A percentile compares a stretch with the other conserved stretches of the same genome.
Conservation (phyloP, 2,329 filamentous ascomycete species). For the Phialocephala subalpina region DNA sequence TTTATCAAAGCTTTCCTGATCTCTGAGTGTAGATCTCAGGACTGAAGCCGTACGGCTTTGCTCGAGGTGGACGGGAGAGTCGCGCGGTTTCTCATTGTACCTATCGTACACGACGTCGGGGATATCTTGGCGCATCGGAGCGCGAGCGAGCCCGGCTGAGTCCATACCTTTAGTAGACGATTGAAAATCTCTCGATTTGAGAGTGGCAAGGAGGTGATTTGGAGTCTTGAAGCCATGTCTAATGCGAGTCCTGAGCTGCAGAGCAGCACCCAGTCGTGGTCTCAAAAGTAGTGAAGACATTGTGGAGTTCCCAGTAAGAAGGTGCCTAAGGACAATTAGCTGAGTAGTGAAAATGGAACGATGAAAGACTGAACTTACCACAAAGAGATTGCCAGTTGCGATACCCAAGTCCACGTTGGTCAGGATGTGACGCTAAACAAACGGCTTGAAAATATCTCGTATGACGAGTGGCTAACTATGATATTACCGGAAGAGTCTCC, state of each 20-base stretch:
- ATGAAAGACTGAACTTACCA: not conserved
- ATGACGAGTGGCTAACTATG: not conserved
- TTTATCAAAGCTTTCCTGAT: not conserved
- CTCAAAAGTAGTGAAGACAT: not conserved
- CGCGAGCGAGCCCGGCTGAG: conserved; percentile 24
- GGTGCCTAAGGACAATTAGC: not conserved
- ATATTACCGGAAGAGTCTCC: not conserved
- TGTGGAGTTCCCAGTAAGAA: not conserved
- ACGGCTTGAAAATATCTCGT: not conserved
- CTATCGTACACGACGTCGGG: not conserved
- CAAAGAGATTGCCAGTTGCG: not conserved
- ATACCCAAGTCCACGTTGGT: not conserved
- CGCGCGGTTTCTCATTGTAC: not conserved
- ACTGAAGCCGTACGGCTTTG: not conserved
- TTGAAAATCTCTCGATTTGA: conserved; percentile 9
- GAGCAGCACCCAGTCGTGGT: not conserved
- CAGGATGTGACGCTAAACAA: not conserved
- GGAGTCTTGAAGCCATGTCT: not conserved
- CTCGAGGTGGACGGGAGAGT: not conserved
- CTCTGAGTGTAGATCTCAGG: not conserved
- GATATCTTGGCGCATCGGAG: conserved; percentile 9
- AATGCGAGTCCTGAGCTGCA: not conserved
- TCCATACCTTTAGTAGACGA: conserved; percentile 8
- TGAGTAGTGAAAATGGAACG: not conserved
- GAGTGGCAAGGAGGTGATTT: not conserved